Evolutionary conservation across 176 grass and related monocot genomes (phyloP), one percentile per base, ranked within the genome.

Genomic region (Aegilops sharonensis): DNA sequence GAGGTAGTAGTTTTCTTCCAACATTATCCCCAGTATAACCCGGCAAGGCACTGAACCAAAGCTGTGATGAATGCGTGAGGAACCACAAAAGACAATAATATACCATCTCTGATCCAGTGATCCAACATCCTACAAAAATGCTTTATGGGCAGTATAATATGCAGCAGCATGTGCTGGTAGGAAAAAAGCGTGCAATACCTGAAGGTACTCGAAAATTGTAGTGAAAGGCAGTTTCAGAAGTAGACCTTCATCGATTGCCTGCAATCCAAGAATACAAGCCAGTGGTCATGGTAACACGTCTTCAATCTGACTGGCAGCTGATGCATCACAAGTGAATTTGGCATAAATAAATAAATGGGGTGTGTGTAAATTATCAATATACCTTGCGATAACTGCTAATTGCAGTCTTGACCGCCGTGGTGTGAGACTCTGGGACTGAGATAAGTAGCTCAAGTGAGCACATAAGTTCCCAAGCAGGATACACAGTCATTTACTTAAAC

Each of bases 181-280:
- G 17, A 59, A 79, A 75, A 20, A 37, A 17, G 25, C 14, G 27
- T 80, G 67, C 4, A n/a, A 83, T 89, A 95, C 95, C 93, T 98
- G 95, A 80, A 95, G 95, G 76, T 94, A 98, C 72, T 98, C 95
- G 71, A 98, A 98, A 85, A 95, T 98, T 25, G 95, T 95, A 21
- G 90, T 94, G 91, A 98, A 98, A 12, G 95, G 84, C 68, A 98
- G 71, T 91, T 95, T 98, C 78, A 98, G 88, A 78, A 98, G 86
- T 50, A 95, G 47, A 37, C 93, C 86, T 78, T 89, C 91, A 91
- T 91, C 90, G 31, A 94, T 78, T 47, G 90, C 93, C 95, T 98
- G 85, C 42, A 70, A 82, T 87, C 34, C 84, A 89, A 68, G 61
- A 74, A 84, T 76, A 88, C 42, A 87, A 48, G 45, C n/a, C 29